These are phyloP conservation scores for Pseudogymnoascus sp. DNA, from an alignment of 2,329 filamentous ascomycete species.

Conservation along the genomic window DNA sequence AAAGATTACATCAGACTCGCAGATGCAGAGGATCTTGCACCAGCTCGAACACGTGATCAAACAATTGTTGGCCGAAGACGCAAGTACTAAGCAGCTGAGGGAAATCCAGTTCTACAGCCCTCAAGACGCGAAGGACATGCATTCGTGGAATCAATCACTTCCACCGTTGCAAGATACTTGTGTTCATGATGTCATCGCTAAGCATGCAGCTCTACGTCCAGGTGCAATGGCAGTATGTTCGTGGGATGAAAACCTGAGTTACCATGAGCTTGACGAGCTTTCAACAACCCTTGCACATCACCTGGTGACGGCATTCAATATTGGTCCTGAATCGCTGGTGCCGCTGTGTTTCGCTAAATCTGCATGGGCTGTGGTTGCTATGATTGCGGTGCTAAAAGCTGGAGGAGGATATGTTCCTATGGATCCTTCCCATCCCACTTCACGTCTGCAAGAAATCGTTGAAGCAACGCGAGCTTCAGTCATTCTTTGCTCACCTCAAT, in stretches of 20 bases:
- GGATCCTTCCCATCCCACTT: conserved; percentile 25
- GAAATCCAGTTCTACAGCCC: conserved; percentile 1
- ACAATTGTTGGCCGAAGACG: not conserved
- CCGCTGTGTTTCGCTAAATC: conserved; percentile 28
- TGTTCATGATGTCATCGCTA: conserved; percentile 14
- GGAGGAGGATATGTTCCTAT: conserved; percentile 27
- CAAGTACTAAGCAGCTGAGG: not conserved
- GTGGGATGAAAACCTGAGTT: conserved; percentile 21
- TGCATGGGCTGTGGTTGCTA: conserved; percentile 23
- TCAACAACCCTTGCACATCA: conserved; percentile 17
- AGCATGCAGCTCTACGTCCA: conserved; percentile 8
- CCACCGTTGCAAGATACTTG: not conserved
- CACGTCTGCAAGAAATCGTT: conserved; percentile 18
- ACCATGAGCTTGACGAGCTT: conserved; percentile 19
- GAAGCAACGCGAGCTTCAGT: not conserved
- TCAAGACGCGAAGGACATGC: conserved; percentile 1
- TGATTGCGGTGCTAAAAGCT: conserved; percentile 27
- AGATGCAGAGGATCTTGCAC: conserved; percentile 5
- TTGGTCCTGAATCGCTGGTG: conserved; percentile 15
- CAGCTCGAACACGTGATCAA: conserved; percentile 10
- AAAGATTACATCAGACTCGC: not conserved
- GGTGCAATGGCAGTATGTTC: conserved; percentile 14
- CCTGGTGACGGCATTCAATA: conserved; percentile 11
- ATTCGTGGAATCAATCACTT: not conserved
- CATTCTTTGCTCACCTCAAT: not conserved